Evolutionary conservation across 2,329 filamentous ascomycete species (phyloP).

Genomic region (Aspergillus candidus): DNA sequence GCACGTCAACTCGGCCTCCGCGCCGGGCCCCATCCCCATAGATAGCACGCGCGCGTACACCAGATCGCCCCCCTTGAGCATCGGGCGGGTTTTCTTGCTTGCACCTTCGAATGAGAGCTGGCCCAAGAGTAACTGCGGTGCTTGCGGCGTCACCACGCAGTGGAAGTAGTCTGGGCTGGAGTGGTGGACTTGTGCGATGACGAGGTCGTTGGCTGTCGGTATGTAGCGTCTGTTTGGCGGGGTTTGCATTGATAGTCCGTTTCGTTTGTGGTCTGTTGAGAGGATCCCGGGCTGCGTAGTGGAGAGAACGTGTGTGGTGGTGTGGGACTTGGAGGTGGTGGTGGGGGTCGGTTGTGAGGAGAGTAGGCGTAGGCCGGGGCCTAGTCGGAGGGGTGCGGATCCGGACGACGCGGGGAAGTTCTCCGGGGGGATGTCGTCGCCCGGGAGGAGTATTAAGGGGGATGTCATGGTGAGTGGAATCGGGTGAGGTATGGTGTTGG

Average conservation of each 20-base stretch:
- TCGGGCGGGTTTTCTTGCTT: conserved; percentile 82
- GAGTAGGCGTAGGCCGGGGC: conserved; percentile 75
- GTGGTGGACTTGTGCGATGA: conserved; percentile 79
- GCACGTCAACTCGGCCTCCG: conserved; percentile 87
- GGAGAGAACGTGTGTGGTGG: conserved; percentile 37
- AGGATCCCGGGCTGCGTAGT: conserved; percentile 33
- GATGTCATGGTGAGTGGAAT: conserved; percentile 47
- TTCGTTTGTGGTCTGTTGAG: conserved; percentile 36
- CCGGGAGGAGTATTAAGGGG: conserved; percentile 69
- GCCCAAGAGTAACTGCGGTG: conserved; percentile 62
- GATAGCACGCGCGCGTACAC: conserved; percentile 82
- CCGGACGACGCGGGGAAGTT: conserved; percentile 59
- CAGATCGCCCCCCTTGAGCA: conserved; percentile 66
- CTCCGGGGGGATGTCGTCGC: conserved; percentile 63
- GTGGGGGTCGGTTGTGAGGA: conserved; percentile 64
- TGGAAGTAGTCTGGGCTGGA: conserved; percentile 71
- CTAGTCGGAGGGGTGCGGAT: conserved; percentile 65
- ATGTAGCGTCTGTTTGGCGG: conserved; percentile 58
- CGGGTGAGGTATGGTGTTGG: no score
- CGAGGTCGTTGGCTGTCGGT: conserved; percentile 72
- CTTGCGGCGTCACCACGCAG: conserved; percentile 64
- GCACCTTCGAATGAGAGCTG: conserved; percentile 91
- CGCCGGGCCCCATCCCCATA: conserved; percentile 72
- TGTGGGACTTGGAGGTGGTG: conserved; percentile 49
- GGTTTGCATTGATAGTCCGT: conserved; percentile 30